These are phyloP conservation scores for Sugiyamaella marilandica DNA, from an alignment of 805 yeast species.

Conservation along the genomic window DNA sequence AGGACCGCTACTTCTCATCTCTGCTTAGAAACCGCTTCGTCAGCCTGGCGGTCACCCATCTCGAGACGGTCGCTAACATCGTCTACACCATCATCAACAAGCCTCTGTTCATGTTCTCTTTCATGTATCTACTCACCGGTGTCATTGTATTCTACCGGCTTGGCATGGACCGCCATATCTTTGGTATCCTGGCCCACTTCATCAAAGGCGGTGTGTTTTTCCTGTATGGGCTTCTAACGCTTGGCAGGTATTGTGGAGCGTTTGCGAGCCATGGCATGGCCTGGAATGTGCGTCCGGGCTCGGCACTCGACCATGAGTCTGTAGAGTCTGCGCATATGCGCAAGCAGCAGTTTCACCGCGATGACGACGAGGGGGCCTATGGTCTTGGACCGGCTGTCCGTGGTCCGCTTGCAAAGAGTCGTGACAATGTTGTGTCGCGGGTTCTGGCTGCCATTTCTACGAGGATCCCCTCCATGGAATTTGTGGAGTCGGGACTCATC, in stretches of 20 bases:
- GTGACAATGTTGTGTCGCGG: background rate
- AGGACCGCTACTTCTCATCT: slow-evolving; percentile 17
- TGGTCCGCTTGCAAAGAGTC: background rate
- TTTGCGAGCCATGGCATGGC: slow-evolving; percentile 77
- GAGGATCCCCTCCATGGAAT: slow-evolving; percentile 59
- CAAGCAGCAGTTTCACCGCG: background rate
- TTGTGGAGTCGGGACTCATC: slow-evolving; percentile 71
- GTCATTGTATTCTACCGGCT: slow-evolving; percentile 62
- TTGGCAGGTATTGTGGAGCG: slow-evolving; percentile 84
- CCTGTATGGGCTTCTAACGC: slow-evolving; percentile 66
- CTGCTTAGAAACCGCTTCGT: slow-evolving; percentile 20
- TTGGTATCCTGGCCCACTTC: slow-evolving; percentile 87
- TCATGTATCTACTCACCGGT: slow-evolving; percentile 52
- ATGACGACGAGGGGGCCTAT: background rate
- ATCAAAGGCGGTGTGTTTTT: slow-evolving; percentile 93
- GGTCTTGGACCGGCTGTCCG: background rate
- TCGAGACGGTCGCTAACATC: slow-evolving; percentile 33
- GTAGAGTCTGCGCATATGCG: slow-evolving; percentile 1
- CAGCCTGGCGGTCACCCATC: slow-evolving; percentile 20
- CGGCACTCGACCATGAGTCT: slow-evolving; percentile 7
- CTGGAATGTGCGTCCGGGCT: slow-evolving; percentile 57
- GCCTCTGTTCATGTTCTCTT: slow-evolving; percentile 57
- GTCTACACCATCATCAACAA: slow-evolving; percentile 54
- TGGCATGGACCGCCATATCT: slow-evolving; percentile 64
- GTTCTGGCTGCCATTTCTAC: slow-evolving; percentile 4